phyloP scores from a whole-genome alignment of 768 basidiomycete genomes.

The Boletus insuetus region DNA sequence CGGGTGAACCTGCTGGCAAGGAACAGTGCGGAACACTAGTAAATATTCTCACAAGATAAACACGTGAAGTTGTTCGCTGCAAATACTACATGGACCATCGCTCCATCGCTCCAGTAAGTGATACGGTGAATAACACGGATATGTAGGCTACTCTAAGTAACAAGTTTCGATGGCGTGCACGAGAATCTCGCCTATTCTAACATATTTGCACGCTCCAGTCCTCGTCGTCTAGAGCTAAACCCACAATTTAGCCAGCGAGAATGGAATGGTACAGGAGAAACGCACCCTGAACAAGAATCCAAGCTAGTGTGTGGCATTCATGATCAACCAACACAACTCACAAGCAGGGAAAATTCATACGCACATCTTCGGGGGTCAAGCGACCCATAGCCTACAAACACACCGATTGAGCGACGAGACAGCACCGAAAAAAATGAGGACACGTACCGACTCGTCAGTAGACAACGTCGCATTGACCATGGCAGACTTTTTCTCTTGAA shows the following conservation, averaged over 20 bases:
- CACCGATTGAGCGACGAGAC: constrained; percentile 9
- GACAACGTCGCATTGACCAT: constrained; percentile 91
- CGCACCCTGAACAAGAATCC: constrained; percentile 47
- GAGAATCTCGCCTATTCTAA: neutral
- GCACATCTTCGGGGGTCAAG: constrained; percentile 80
- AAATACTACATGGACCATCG: too few species aligned
- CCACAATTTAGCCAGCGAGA: neutral
- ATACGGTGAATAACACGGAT: too few species aligned
- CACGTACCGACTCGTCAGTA: constrained; percentile 69
- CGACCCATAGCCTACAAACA: constrained; percentile 81
- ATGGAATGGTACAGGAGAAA: constrained; percentile 1
- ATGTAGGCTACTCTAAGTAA: too few species aligned
- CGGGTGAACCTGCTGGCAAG: too few species aligned
- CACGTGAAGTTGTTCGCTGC: too few species aligned
- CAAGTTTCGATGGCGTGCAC: too few species aligned
- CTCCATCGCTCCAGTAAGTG: too few species aligned
- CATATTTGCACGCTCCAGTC: neutral
- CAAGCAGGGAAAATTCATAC: constrained; percentile 17
- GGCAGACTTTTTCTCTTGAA: constrained; percentile 97
- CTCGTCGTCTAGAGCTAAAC: constrained; percentile 18
- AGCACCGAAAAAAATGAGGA: neutral
- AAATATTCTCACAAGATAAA: too few species aligned
- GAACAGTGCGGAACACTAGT: too few species aligned
- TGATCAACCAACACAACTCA: constrained; percentile 3
- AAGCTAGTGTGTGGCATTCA: constrained; percentile 28